A percentile compares a stretch with the other conserved stretches of the same genome.
Evolutionary conservation across 805 yeast species (phyloP).

Genomic region (Soucietia sequanensis): DNA sequence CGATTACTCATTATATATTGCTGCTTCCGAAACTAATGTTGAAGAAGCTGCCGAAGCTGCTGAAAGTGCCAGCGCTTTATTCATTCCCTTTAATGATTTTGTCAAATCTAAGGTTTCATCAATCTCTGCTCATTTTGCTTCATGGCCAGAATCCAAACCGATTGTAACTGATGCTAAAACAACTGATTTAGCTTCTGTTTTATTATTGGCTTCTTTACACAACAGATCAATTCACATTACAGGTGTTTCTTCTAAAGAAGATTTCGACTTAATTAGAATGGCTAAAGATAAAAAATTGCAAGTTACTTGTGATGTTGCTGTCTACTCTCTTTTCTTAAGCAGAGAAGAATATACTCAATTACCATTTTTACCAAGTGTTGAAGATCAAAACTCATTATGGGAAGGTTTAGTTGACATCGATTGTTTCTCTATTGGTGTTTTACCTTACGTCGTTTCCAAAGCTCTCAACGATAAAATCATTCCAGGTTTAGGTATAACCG

Average conservation of each 20-base stretch:
- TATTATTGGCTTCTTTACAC: slow-evolving; percentile 86
- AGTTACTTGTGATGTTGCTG: slow-evolving; percentile 88
- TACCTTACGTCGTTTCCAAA: slow-evolving; percentile 72
- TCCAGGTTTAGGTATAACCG: slow-evolving; percentile 77
- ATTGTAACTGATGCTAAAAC: slow-evolving; percentile 90
- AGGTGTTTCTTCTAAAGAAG: slow-evolving; percentile 77
- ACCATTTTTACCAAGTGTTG: slow-evolving; percentile 71
- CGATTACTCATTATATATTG: slow-evolving; percentile 79
- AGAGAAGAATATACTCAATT: slow-evolving; percentile 72
- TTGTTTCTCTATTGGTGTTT: slow-evolving; percentile 79
- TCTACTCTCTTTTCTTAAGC: slow-evolving; percentile 73
- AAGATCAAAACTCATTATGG: slow-evolving; percentile 85
- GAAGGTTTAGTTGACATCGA: slow-evolving; percentile 68
- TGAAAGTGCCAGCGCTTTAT: slow-evolving; percentile 70
- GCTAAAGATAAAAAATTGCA: slow-evolving; percentile 78
- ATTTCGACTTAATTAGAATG: slow-evolving; percentile 77
- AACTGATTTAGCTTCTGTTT: slow-evolving; percentile 88
- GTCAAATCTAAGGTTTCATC: slow-evolving; percentile 69
- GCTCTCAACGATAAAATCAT: slow-evolving; percentile 58
- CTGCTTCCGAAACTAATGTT: slow-evolving; percentile 74
- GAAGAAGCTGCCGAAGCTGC: slow-evolving; percentile 60
- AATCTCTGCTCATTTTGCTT: slow-evolving; percentile 72
- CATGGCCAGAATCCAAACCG: slow-evolving; percentile 84
- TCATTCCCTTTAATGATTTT: slow-evolving; percentile 75
- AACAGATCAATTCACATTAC: slow-evolving; percentile 84